phyloP scores from a whole-genome alignment of 495 filamentous ascomycete genomes.

The Friedmanniomyces simplex region DNA sequence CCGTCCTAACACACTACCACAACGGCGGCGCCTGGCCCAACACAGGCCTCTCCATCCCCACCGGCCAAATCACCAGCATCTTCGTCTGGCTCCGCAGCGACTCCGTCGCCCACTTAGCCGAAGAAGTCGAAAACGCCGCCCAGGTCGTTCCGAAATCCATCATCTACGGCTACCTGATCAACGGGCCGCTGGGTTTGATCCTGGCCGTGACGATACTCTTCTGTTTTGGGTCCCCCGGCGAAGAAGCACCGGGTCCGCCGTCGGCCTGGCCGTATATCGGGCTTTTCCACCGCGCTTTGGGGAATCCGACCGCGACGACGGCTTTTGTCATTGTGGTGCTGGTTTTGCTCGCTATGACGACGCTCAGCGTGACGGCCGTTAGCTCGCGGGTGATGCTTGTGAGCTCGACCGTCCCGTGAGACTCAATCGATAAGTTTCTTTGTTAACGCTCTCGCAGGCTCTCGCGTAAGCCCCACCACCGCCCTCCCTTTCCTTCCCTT shows the following conservation, averaged over 20 bases:
- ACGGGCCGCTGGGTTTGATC: slow-evolving; percentile 20
- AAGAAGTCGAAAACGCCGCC: slow-evolving; percentile 25
- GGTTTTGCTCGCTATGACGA: background rate
- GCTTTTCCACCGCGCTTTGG: slow-evolving; percentile 18
- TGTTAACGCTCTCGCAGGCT: too few relatives aligned
- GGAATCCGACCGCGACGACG: background rate
- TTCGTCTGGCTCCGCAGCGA: slow-evolving; percentile 19
- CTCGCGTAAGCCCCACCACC: too few relatives aligned
- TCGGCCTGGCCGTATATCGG: slow-evolving; percentile 9
- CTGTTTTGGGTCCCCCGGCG: too few relatives aligned
- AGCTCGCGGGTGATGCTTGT: background rate
- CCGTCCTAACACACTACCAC: slow-evolving; percentile 15
- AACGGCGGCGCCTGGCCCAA: slow-evolving; percentile 13
- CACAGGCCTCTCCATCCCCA: slow-evolving; percentile 5
- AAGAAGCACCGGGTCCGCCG: slow-evolving; percentile 1
- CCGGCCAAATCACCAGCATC: slow-evolving; percentile 14
- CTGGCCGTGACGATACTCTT: slow-evolving; percentile 2
- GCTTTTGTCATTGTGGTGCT: background rate
- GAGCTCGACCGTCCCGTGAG: too few relatives aligned
- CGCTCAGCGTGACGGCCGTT: background rate
- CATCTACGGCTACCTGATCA: slow-evolving; percentile 18
- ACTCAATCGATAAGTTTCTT: too few relatives aligned
- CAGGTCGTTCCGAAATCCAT: slow-evolving; percentile 21
- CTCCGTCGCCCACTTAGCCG: slow-evolving; percentile 21
- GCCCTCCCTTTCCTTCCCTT: too few relatives aligned